Evolutionary conservation across 75 land plant species (phyloP), one percentile per base, ranked within the genome.

Genomic region (Cunninghamia lanceolata): DNA sequence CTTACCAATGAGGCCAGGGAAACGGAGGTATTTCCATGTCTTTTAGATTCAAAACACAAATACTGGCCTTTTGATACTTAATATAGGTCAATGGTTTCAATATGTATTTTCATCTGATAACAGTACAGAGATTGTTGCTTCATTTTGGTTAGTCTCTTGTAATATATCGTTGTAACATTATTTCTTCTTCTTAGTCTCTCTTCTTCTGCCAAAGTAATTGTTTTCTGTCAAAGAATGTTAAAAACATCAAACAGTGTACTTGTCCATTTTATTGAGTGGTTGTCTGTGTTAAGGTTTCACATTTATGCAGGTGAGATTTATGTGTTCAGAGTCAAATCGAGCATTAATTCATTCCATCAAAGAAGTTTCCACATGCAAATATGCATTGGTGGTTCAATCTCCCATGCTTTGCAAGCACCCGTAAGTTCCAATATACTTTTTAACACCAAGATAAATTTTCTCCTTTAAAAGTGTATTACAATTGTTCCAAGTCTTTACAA

Each of bases 341-440:
- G 93, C 91, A 15, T 87, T 95, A 90, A 94, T 98, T 28, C 94
- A 93, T 86, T 96, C 99, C 21, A 93, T 98, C 54, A 98, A 94
- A 85, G 99, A 98, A 88, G 91, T 95, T 84, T 93, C 99, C 16
- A 96, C 99, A 5, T 98, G 99, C 95, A 98, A 95, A 87, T 98
- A 98, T 91, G 94, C 91, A 32, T 87, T 98, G 80, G 93, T 95
- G 40, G 85, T 98, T 66, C 95, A 94, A 39, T 85, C 91, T 86
- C 99, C 99, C 16, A 92, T 88, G 87, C 95, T 98, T 46, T 98
- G 99, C 99, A 93, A 93, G 80, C 99, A 98, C 86, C 99, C 97
- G 99, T 98, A 91, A 87, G 99, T 88, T 83, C 86, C 83, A 15
- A 83, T 86, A 59, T 75, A 82, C 46, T 38, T 50, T n/a, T 8